phyloP scores from a whole-genome alignment of 2,329 filamentous ascomycete species.

The Sarocladiaceae sp. region DNA sequence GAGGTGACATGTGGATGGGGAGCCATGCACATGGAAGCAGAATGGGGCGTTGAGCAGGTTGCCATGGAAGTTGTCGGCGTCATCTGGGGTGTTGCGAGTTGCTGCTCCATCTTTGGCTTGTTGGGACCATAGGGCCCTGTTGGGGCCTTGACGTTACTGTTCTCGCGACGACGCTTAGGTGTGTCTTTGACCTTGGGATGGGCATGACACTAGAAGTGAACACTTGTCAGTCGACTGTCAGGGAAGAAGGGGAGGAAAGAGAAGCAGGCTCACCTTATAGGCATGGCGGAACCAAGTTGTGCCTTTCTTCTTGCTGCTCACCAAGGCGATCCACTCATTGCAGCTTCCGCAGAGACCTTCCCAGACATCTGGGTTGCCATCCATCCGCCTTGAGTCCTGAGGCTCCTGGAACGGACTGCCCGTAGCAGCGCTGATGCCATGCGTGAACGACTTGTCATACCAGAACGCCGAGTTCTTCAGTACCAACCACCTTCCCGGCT shows the following conservation, averaged over 20 bases:
- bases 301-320: slow-evolving; percentile 86
- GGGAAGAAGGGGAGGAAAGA: not conserved
- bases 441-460: slow-evolving; percentile 89
- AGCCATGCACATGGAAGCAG: slow-evolving; percentile 18
- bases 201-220: slow-evolving; percentile 57
- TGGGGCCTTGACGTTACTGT: slow-evolving; percentile 38
- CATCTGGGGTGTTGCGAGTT: slow-evolving; percentile 36
- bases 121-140: slow-evolving; percentile 17
- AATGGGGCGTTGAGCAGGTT: slow-evolving; percentile 23
- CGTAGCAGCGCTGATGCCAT: slow-evolving; percentile 78
- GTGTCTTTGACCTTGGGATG: slow-evolving; percentile 67
- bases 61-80: slow-evolving; percentile 23
- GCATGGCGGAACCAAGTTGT: slow-evolving; percentile 88
- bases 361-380: slow-evolving; percentile 76
- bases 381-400: slow-evolving; percentile 66
- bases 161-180: slow-evolving; percentile 61
- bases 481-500: slow-evolving; percentile 77
- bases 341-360: slow-evolving; percentile 74
- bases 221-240: not conserved
- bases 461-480: slow-evolving; percentile 88
- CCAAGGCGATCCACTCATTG: slow-evolving; percentile 73
- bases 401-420: slow-evolving; percentile 74
- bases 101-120: slow-evolving; percentile 11
- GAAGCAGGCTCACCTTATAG: slow-evolving; percentile 61
- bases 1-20: slow-evolving; percentile 18